These are phyloP conservation scores for Coniochaeta pulveracea DNA, from an alignment of 2,329 filamentous ascomycete genomes.

Conservation along the genomic window DNA sequence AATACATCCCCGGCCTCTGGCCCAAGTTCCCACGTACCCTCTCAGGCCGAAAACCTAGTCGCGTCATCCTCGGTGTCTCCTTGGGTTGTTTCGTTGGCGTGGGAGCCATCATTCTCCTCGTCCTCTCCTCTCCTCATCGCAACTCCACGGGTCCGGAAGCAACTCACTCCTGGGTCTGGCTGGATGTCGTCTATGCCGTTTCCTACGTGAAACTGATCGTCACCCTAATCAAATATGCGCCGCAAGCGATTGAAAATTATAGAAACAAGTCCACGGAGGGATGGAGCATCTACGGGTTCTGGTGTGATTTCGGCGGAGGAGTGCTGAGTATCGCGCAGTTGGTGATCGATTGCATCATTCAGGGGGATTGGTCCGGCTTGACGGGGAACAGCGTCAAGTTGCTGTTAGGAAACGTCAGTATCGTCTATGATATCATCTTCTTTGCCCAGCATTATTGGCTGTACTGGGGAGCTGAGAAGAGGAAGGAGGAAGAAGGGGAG, in stretches of 20 bases:
- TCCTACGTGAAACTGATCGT: slow-evolving; percentile 84
- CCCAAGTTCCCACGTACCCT: slow-evolving; percentile 49
- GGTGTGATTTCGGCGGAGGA: slow-evolving; percentile 75
- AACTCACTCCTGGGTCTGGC: slow-evolving; percentile 42
- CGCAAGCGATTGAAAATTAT: slow-evolving; percentile 75
- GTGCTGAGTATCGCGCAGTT: slow-evolving; percentile 73
- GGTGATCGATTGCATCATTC: slow-evolving; percentile 71
- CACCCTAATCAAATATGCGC: slow-evolving; percentile 86
- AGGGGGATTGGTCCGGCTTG: slow-evolving; percentile 81
- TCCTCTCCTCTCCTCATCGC: slow-evolving; percentile 24
- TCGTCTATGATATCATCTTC: slow-evolving; percentile 80
- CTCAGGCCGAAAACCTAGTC: slow-evolving; percentile 41
- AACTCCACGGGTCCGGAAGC: slow-evolving; percentile 23
- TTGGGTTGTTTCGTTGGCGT: slow-evolving; percentile 56
- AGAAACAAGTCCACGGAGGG: slow-evolving; percentile 74
- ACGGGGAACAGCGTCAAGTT: slow-evolving; percentile 90
- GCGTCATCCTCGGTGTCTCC: slow-evolving; percentile 56
- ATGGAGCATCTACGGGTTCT: slow-evolving; percentile 77
- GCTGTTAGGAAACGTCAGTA: slow-evolving; percentile 70
- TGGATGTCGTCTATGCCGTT: slow-evolving; percentile 55
- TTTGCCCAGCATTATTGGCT: slow-evolving; percentile 80
- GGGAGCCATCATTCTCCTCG: slow-evolving; percentile 33
- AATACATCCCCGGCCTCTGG: slow-evolving; percentile 67
- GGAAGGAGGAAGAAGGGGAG: slow-evolving; percentile 22
- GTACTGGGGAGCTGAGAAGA: slow-evolving; percentile 37